phyloP scores from a whole-genome alignment of 2,329 filamentous ascomycete genomes.

The Biscogniauxia mediterranea region DNA sequence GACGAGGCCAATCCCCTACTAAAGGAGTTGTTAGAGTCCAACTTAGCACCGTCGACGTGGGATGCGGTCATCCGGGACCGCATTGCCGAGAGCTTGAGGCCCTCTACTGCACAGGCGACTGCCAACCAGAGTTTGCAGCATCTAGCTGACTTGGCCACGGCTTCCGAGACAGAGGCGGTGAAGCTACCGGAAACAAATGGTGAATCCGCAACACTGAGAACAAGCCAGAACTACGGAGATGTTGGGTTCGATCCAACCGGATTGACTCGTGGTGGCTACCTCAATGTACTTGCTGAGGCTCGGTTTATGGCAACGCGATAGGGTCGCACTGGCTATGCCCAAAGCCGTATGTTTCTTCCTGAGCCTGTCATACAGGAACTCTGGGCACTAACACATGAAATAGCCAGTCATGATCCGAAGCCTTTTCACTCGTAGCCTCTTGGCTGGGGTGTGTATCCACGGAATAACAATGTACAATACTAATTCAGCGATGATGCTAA shows the following conservation, averaged over 20 bases:
- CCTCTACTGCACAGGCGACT: conserved; percentile 36
- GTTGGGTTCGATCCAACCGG: conserved; percentile 41
- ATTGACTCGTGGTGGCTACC: conserved; percentile 39
- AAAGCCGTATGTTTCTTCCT: background rate
- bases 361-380: background rate
- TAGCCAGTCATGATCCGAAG: background rate
- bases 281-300: conserved; percentile 31
- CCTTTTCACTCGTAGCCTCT: background rate
- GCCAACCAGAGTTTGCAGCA: conserved; percentile 58
- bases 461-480: background rate
- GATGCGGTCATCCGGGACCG: conserved; percentile 53
- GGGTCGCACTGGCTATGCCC: background rate
- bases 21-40: conserved; percentile 55
- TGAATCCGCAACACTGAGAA: conserved; percentile 21
- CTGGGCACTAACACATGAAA: background rate
- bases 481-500: background rate
- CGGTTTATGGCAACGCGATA: conserved; percentile 18
- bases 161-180: conserved; percentile 31
- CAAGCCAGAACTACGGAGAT: conserved; percentile 39
- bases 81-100: conserved; percentile 44
- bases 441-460: background rate
- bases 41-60: conserved; percentile 51
- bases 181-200: conserved; percentile 24
- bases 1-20: conserved; percentile 57
- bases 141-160: conserved; percentile 56